These are phyloP conservation scores for Macrophomina tecta DNA, from an alignment of 2,329 filamentous ascomycete species.

Conservation along the genomic window DNA sequence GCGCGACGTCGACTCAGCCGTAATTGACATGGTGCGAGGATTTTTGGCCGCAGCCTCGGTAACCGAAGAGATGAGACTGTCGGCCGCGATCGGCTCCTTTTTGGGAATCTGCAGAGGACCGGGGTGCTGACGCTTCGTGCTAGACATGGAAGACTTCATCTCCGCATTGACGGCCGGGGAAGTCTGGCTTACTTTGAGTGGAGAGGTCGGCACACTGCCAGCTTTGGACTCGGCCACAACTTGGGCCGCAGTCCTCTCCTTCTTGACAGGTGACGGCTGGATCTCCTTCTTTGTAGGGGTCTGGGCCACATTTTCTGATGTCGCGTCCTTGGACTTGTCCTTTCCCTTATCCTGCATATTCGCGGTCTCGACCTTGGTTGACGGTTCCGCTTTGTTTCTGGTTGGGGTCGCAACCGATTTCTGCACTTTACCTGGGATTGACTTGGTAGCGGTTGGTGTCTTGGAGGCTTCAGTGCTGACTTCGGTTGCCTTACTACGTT, in stretches of 20 bases:
- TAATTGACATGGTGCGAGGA: conserved; percentile 35
- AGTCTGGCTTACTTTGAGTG: not conserved
- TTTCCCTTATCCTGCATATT: not conserved
- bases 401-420: conserved; percentile 7
- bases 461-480: conserved; percentile 23
- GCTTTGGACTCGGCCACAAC: conserved; percentile 4
- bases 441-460: conserved; percentile 26
- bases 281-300: not conserved
- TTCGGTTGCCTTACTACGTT: conserved; percentile 28
- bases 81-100: conserved; percentile 9
- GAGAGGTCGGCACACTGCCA: not conserved
- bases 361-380: not conserved
- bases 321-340: not conserved
- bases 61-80: not conserved
- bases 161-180: not conserved
- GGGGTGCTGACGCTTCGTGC: conserved; percentile 24
- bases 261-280: conserved; percentile 2
- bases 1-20: conserved; percentile 35
- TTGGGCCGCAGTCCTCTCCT: not conserved
- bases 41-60: conserved; percentile 37
- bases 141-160: conserved; percentile 13
- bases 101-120: conserved; percentile 26
- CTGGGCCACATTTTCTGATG: not conserved
- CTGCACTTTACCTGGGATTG: conserved; percentile 25
- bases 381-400: not conserved